Conservation (phyloP, 805 yeast genomes). For the Metschnikowia rubicola region DNA sequence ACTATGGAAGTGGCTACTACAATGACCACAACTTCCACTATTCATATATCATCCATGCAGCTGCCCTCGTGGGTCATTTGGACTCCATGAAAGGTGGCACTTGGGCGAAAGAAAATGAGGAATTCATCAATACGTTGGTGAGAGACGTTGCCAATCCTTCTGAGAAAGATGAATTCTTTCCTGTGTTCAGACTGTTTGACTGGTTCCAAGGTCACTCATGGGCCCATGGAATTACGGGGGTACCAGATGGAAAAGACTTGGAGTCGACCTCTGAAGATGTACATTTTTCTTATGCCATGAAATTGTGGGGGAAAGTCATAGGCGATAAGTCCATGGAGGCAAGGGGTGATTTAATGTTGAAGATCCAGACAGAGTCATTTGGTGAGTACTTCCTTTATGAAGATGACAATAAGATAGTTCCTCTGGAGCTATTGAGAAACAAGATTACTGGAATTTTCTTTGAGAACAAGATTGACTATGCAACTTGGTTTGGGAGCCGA, state of each 20-base stretch:
- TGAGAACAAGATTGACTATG: slow-evolving; percentile 70
- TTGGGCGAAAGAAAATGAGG: slow-evolving; percentile 47
- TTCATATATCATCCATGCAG: slow-evolving; percentile 80
- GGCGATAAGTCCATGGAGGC: slow-evolving; percentile 51
- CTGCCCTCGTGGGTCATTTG: slow-evolving; percentile 70
- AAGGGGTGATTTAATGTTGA: slow-evolving; percentile 57
- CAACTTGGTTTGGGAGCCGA: slow-evolving; percentile 65
- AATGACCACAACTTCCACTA: slow-evolving; percentile 89
- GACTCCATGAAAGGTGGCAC: slow-evolving; percentile 58
- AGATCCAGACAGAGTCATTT: slow-evolving; percentile 53
- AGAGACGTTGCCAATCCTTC: slow-evolving; percentile 70
- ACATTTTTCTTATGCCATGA: slow-evolving; percentile 64
- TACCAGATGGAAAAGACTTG: slow-evolving; percentile 68
- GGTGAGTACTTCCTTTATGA: slow-evolving; percentile 51
- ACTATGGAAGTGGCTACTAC: slow-evolving; percentile 72
- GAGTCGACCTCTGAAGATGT: slow-evolving; percentile 72
- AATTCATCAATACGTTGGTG: slow-evolving; percentile 58
- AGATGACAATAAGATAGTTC: slow-evolving; percentile 44
- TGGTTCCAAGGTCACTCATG: slow-evolving; percentile 74
- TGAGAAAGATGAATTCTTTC: slow-evolving; percentile 51
- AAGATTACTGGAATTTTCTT: slow-evolving; percentile 67
- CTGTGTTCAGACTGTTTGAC: slow-evolving; percentile 63
- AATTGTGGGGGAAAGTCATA: slow-evolving; percentile 61
- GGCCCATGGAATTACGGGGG: slow-evolving; percentile 64
- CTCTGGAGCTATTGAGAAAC: slow-evolving; percentile 49